Conservation (phyloP, 169 alveolate species). For the Cryptosporidium xiaoi region DNA sequence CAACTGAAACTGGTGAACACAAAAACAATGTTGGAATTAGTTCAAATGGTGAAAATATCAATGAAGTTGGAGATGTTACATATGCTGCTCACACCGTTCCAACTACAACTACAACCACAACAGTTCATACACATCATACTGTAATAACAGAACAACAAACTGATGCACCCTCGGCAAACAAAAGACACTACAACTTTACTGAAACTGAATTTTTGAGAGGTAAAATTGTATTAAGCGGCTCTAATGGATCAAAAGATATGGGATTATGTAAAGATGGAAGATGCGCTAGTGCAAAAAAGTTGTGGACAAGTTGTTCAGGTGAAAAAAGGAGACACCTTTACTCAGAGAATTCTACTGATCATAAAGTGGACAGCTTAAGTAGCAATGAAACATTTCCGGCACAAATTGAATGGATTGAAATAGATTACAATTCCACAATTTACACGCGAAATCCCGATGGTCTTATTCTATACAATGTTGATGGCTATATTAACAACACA, state of each 20-base stretch:
- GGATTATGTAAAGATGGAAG: slow-evolving; percentile 32
- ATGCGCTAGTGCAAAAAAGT: slow-evolving; percentile 5
- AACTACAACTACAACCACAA: slow-evolving; percentile 10
- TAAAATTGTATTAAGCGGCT: background rate
- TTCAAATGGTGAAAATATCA: background rate
- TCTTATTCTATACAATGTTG: background rate
- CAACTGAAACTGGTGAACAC: background rate
- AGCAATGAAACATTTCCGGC: background rate
- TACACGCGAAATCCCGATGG: background rate
- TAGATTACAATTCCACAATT: background rate
- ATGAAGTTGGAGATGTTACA: background rate
- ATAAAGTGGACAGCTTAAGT: background rate
- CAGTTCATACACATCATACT: background rate
- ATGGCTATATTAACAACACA: slow-evolving; percentile 15
- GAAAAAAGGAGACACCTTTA: slow-evolving; percentile 18
- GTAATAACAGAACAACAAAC: background rate
- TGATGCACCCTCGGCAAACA: background rate
- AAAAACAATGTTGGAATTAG: background rate
- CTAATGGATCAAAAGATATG: slow-evolving; percentile 1
- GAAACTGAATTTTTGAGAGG: too few species aligned
- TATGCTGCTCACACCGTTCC: background rate
- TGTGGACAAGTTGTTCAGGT: slow-evolving; percentile 28
- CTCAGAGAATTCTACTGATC: background rate
- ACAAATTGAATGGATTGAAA: slow-evolving; percentile 55
- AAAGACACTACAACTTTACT: too few species aligned